Base-by-base conservation (phyloP, 2,329 filamentous ascomycete species). In the Sarocladiaceae sp. region DNA sequence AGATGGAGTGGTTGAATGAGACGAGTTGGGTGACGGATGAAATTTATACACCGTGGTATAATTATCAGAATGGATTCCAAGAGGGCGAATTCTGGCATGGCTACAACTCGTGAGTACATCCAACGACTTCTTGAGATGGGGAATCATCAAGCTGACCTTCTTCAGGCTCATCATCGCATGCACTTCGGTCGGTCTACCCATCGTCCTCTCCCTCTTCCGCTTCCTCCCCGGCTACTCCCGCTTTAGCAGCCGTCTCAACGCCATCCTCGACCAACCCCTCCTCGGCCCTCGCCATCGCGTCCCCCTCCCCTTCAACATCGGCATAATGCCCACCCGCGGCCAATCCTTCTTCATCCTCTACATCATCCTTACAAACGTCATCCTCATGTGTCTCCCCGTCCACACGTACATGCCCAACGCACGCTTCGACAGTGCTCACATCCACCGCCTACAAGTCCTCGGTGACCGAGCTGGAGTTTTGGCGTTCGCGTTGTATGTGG, bases 351-450 rank as follows among this genome's bases (percentile, higher is more conserved):
- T 66, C 50, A 69, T 71, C 39, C 31, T 55, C 20, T 50, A 69
- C 22, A 60, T 69, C 33, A 60, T 64, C 52, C 28, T 66, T 4
- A 60, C 70, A 26, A 71, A 72, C 51, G 29, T 67, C 31, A 23
- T 68, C 3, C 60, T 72, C 25, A 29, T 54, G 36, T 46, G 47
- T n/a, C 13, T 51, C 11, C 52, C 52, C 20, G 8, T 51, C 15
- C 26, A 37, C n/a, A 46, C 52, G 11, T 39, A 44, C 18, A 33
- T 46, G 37, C 47, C 52, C 2, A 72, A 81, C 57, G 67, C 79
- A 54, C 86, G 83, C 76, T 88, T 87, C 72, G 76, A 83, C 71
- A 90, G 93, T 62, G 82, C 86, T 35, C 36, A 44, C 22, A 47
- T 54, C 25, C 52, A 54, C 20, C 35, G 65, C 56, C 88, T 92